Percentiles rank a stretch among this genome's conserved stretches.
phyloP scores from a whole-genome alignment of 2,329 filamentous ascomycete genomes.

The Monosporascus sp. region DNA sequence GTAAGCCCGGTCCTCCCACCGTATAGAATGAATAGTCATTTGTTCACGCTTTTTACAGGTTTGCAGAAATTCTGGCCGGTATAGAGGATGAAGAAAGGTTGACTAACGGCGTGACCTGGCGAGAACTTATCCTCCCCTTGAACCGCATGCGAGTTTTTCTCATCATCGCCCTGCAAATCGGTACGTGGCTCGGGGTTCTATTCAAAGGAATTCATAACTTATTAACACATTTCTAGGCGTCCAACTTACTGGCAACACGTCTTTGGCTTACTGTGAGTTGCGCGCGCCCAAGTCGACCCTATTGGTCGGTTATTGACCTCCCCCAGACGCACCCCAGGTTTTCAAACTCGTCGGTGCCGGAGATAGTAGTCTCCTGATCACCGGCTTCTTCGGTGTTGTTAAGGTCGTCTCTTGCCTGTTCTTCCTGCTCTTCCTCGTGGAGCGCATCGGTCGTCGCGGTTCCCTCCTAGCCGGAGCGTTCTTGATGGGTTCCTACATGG shows the following conservation, averaged over 20 bases:
- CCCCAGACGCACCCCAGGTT: constrained; percentile 43
- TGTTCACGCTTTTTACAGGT: constrained; percentile 11
- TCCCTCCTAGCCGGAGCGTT: constrained; percentile 38
- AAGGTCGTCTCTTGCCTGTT: constrained; percentile 45
- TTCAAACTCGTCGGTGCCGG: constrained; percentile 45
- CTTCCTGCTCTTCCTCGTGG: constrained; percentile 50
- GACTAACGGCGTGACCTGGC: constrained; percentile 38
- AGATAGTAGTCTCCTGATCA: constrained; percentile 41
- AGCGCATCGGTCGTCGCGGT: constrained; percentile 38
- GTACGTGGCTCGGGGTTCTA: constrained; percentile 4
- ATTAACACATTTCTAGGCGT: constrained; percentile 13
- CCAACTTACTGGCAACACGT: constrained; percentile 24
- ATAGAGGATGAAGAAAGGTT: constrained; percentile 39
- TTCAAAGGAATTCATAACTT: neutral
- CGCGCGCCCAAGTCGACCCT: too few species aligned
- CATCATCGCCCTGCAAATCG: constrained; percentile 42
- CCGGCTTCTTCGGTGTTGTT: constrained; percentile 48
- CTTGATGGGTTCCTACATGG: constrained; percentile 41
- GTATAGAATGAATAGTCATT: neutral
- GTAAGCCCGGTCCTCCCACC: neutral
- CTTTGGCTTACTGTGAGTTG: constrained; percentile 38
- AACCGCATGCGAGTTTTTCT: constrained; percentile 43
- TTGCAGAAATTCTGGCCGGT: constrained; percentile 34
- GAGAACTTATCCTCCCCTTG: constrained; percentile 37
- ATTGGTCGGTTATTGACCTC: neutral